Conservation (phyloP, 352 stramenopile species). For the Globisporangium splendens region DNA sequence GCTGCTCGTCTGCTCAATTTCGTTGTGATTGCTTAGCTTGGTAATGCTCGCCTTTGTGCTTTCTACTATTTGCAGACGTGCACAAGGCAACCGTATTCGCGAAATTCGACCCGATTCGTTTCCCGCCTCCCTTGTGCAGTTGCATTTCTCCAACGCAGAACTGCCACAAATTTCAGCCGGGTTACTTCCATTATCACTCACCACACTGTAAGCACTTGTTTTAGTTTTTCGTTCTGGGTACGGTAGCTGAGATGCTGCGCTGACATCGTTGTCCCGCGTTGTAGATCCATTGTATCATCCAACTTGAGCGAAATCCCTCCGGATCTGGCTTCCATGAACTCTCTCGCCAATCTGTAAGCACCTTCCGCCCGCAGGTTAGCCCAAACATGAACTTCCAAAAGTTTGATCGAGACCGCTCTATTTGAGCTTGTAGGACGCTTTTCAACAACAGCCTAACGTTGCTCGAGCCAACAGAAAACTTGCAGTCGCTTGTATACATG, state of each 20-base stretch:
- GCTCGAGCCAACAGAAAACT: slow-evolving; percentile 4
- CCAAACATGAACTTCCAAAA: too few species aligned
- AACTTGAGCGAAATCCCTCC: not conserved
- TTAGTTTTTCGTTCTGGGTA: too few species aligned
- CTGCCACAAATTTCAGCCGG: not conserved
- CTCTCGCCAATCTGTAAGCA: slow-evolving; percentile 1
- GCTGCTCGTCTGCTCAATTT: not conserved
- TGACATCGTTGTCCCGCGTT: too few species aligned
- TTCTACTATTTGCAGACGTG: not conserved
- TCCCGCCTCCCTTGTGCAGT: not conserved
- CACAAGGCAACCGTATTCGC: not conserved
- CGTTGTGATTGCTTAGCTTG: not conserved
- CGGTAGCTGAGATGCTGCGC: too few species aligned
- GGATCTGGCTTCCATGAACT: slow-evolving; percentile 2
- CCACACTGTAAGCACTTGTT: not conserved
- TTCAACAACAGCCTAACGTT: slow-evolving; percentile 1
- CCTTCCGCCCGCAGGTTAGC: not conserved
- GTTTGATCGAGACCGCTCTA: too few species aligned
- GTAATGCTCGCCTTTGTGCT: too few species aligned
- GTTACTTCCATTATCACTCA: not conserved
- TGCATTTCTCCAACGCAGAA: not conserved
- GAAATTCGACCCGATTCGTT: not conserved
- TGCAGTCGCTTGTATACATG: slow-evolving; percentile 7
- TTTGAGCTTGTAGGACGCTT: not conserved
- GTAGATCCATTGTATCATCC: slow-evolving; percentile 1